phyloP scores from a whole-genome alignment of 495 filamentous ascomycete species.

The Daldinia caldariorum region DNA sequence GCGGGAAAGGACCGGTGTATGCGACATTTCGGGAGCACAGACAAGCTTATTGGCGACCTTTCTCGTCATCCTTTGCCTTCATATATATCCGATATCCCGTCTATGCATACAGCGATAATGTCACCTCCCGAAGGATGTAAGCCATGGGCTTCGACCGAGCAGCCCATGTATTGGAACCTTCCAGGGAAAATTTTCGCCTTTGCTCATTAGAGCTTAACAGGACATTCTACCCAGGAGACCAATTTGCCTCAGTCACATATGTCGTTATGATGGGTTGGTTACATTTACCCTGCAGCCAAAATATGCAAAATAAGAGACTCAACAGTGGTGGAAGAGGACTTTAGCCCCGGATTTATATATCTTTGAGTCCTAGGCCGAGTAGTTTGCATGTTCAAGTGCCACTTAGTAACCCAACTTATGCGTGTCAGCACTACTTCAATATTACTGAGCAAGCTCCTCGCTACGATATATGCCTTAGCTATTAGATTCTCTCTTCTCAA shows the following conservation, averaged over 20 bases:
- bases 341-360: conserved; percentile 4
- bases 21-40: conserved; percentile 4
- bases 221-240: conserved; percentile 15
- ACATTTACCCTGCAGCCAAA: conserved; percentile 18
- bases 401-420: not conserved
- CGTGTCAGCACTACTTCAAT: not conserved
- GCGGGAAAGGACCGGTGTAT: not conserved
- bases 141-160: conserved; percentile 38
- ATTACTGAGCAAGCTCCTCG: not conserved
- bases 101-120: conserved; percentile 9
- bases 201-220: conserved; percentile 23
- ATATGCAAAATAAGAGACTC: conserved; percentile 3
- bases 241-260: conserved; percentile 6
- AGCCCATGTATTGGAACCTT: conserved; percentile 40
- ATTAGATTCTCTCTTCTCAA: not conserved
- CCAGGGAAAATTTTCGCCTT: conserved; percentile 35
- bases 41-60: conserved; percentile 12
- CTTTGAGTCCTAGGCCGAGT: not conserved
- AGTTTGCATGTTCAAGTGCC: not conserved
- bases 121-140: conserved; percentile 10
- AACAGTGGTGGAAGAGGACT: conserved; percentile 4
- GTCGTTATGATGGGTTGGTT: conserved; percentile 11
- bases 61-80: conserved; percentile 13
- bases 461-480: no score
- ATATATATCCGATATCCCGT: conserved; percentile 21